Base-by-base conservation (phyloP, 2,329 filamentous ascomycete species). In the Verticillium nubilum region DNA sequence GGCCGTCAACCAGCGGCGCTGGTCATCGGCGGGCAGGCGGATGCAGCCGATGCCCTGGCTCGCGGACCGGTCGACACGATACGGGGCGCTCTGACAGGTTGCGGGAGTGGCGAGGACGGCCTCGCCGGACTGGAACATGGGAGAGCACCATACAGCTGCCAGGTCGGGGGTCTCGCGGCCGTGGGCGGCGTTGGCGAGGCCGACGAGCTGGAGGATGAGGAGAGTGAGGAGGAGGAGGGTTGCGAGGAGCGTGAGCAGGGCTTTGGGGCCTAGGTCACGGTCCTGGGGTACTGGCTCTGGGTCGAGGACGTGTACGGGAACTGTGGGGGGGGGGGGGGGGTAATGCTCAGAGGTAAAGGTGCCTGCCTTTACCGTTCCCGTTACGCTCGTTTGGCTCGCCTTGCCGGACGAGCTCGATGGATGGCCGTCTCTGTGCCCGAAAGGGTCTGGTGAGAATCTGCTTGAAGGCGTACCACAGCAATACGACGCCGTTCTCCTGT, bases 41-140 rank as follows among this genome's bases (percentile, higher is more conserved):
- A 61, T 57, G 57, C 63, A 64, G 25, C 61, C 61, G 56, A 61
- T 61, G 23, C 59, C 60, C 15, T 60, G 37, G 56, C 59, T 61
- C 28, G 58, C 59, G 29, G 37, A 56, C 12, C 37, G 33, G 15
- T 56, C 29, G 57, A 62, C 58, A 6, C 6, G 17, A 23, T 57
- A 53, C 5, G 47, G 57, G 6, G 27, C 17, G 13, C 53, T 33
- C 9, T 27, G 50, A 56, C 62, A 64, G 56, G 58, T 56, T 9
- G 42, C 42, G n/a, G 42, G 42, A 6, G 42, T 47, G 25, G 56
- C 56, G 28, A 61, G 52, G 17, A 60, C 59, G 23, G 55, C 56
- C 7, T 59, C 31, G 19, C 58, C 54, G 50, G 52, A 31, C 28
- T 63, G 59, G 54, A 64, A 63, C 58, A 63, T 58, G 2, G 63